Conservation (phyloP, 2,329 filamentous ascomycete genomes). For the Exutisphaerella laricina region DNA sequence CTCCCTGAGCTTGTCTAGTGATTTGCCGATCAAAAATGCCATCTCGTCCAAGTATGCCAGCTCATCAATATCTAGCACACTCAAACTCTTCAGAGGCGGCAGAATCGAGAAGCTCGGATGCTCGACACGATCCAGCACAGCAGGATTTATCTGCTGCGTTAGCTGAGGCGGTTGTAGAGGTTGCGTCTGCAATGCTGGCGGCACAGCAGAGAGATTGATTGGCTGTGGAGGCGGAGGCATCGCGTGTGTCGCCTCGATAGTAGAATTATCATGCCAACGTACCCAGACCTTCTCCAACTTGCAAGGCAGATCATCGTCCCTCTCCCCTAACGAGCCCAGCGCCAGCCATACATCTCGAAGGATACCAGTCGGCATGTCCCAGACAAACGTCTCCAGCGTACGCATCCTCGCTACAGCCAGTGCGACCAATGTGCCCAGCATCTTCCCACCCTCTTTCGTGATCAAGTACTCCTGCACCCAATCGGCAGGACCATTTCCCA, state of each 20-base stretch:
- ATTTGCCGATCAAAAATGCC: constrained; percentile 68
- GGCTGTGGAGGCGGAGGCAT: constrained; percentile 31
- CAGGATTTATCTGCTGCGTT: constrained; percentile 20
- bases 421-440: constrained; percentile 78
- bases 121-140: constrained; percentile 55
- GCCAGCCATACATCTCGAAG: constrained; percentile 76
- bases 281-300: constrained; percentile 72
- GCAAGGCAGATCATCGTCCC: constrained; percentile 54
- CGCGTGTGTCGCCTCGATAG: constrained; percentile 39
- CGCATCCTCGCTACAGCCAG: constrained; percentile 75
- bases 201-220: constrained; percentile 22
- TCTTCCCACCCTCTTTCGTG: constrained; percentile 76
- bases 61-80: constrained; percentile 76
- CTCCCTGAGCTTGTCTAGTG: constrained; percentile 60
- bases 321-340: constrained; percentile 63
- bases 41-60: constrained; percentile 79
- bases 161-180: constrained; percentile 17
- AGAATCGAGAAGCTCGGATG: constrained; percentile 75
- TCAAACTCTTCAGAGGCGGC: constrained; percentile 67
- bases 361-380: constrained; percentile 86
- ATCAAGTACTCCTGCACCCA: constrained; percentile 81
- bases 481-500: constrained; percentile 72
- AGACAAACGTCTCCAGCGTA: constrained; percentile 74
- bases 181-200: constrained; percentile 8
- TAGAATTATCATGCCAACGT: constrained; percentile 73